Base-by-base conservation (phyloP, 352 stramenopile species). In the Plasmopara muralis region DNA sequence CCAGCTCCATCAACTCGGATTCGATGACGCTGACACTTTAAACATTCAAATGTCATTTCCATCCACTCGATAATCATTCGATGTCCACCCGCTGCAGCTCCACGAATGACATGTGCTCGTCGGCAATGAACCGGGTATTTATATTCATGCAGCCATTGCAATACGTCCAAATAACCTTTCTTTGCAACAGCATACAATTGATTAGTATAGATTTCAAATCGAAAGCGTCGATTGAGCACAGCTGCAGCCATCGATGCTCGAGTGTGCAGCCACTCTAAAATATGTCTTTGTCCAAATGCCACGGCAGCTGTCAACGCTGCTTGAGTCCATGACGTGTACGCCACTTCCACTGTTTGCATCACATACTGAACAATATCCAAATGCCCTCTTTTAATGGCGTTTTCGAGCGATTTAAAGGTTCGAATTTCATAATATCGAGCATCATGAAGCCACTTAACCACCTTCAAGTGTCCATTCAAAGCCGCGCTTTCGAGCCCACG, bases 311-410 rank as follows among this genome's bases (percentile, higher is more conserved):
- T 63, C 39, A 71, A 43, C 25, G 64, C 63, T 33, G 64, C 63
- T 45, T 73, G 61, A 31, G 41, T 66, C 67, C 67, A 73, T 41
- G 64, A 76, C 33, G 55, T 64, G 13, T 61, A 59, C 8, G 64
- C 64, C 28, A 76, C 54, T 13, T 55, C 55, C 6, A 76, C 57
- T 8, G 55, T 68, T 25, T 64, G 13, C 63, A 76, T 69, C 25
- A 76, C 57, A 40, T 72, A 76, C 40, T 74, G 25, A 8, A 74
- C 70, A 34, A 79, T 58, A 25, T 53, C 39, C 28, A 79, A 42
- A 37, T 79, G 66, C 9, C 63, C 60, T 41, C 64, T 64, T 45
- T 53, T 61, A 45, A 79, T 70, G 0, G 70, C 70, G 43, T 72
- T 76, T 53, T 76, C 64, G 9, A 76, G 37, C 14, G 64, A 62